phyloP scores from a whole-genome alignment of 345 rosid species.

The Gossypium bickii region DNA sequence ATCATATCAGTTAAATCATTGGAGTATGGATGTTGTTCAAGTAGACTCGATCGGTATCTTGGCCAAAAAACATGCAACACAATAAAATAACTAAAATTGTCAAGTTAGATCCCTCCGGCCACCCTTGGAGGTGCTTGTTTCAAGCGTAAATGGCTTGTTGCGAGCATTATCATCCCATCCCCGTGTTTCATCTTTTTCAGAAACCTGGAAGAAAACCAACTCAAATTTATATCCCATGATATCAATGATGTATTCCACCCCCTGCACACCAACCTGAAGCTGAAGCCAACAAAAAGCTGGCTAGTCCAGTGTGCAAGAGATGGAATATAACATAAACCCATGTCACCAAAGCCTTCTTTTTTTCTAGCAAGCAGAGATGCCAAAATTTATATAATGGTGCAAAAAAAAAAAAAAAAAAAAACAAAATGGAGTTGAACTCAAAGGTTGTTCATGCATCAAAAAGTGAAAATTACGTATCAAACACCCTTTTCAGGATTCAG shows the following conservation, averaged over 20 bases:
- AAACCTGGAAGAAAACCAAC: not conserved
- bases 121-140: not conserved
- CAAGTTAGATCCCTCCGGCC: not conserved
- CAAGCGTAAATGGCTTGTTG: not conserved
- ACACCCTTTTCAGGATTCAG: slow-evolving; percentile 2
- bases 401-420: not conserved
- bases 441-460: not conserved
- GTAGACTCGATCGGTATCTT: no score
- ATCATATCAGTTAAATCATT: no score
- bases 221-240: slow-evolving; percentile 1
- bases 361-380: not conserved
- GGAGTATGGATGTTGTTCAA: no score
- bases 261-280: slow-evolving; percentile 14
- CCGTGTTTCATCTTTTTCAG: not conserved
- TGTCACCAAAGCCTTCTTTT: not conserved
- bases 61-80: no score
- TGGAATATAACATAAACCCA: slow-evolving; percentile 17
- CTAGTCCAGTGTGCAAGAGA: slow-evolving; percentile 19
- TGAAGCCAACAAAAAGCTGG: not conserved
- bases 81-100: no score
- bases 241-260: slow-evolving; percentile 15
- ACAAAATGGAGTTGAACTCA: not conserved
- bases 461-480: not conserved
- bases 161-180: no score
- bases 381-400: slow-evolving; percentile 1